phyloP scores from a whole-genome alignment of 1,284 basidiomycete species.

The Mycocalia duriaeana region DNA sequence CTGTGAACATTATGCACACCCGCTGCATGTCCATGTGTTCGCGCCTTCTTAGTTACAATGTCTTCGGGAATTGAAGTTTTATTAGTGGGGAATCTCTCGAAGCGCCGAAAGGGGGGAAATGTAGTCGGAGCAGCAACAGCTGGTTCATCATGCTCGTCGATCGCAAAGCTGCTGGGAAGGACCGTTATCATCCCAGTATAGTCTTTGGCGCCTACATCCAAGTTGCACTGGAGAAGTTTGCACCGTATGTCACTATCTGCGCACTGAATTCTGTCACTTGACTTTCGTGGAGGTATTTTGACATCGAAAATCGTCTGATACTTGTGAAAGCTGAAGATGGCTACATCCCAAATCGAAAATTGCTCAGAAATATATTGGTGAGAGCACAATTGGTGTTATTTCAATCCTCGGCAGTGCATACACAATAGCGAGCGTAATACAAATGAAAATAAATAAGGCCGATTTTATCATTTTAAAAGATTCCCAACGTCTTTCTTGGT shows the following conservation, averaged over 20 bases:
- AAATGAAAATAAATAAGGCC: no score
- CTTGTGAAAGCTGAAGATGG: constrained; percentile 45
- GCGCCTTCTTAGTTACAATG: constrained; percentile 10
- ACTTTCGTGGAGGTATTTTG: constrained; percentile 64
- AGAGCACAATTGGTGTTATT: constrained; percentile 66
- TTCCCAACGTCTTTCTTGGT: no score
- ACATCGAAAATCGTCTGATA: constrained; percentile 59
- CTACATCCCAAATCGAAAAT: constrained; percentile 62
- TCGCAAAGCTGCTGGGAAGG: constrained; percentile 61
- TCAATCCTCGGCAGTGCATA: constrained; percentile 63
- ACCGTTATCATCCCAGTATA: constrained; percentile 54
- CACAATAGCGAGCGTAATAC: no score
- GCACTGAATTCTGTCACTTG: neutral
- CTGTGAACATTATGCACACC: constrained; percentile 50
- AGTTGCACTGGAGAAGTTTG: constrained; percentile 65
- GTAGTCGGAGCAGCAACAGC: constrained; percentile 70
- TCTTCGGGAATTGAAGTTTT: constrained; percentile 1
- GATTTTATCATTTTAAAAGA: no score
- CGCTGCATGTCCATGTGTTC: constrained; percentile 55
- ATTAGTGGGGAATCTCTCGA: constrained; percentile 65
- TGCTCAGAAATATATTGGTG: constrained; percentile 64
- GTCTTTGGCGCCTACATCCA: constrained; percentile 67
- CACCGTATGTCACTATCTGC: constrained; percentile 22
- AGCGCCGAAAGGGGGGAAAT: constrained; percentile 51
- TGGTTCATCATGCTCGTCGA: constrained; percentile 71